Conservation (phyloP, 1,284 basidiomycete genomes). For the Cutaneotrichosporon cavernicola region DNA sequence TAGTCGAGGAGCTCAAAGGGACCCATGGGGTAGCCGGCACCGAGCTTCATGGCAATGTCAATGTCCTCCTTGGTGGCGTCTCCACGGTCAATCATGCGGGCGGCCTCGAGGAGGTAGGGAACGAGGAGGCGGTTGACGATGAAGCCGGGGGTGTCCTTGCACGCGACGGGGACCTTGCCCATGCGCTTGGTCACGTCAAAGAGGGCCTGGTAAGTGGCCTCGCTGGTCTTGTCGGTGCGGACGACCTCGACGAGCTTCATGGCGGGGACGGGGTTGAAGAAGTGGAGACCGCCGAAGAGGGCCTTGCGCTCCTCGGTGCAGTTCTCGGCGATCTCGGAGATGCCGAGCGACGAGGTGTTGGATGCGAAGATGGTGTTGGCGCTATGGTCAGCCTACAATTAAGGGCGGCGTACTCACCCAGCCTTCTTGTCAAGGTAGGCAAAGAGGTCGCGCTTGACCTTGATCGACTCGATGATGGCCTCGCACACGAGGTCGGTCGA, state of each 20-base stretch:
- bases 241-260: constrained; percentile 63
- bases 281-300: constrained; percentile 59
- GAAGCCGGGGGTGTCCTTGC: constrained; percentile 60
- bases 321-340: constrained; percentile 57
- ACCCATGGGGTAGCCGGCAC: constrained; percentile 57
- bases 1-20: constrained; percentile 59
- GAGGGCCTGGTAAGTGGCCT: constrained; percentile 56
- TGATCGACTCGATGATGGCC: constrained; percentile 61
- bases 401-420: constrained; percentile 39
- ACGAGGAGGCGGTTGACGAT: constrained; percentile 60
- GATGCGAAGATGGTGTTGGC: constrained; percentile 56
- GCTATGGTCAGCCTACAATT: constrained; percentile 1
- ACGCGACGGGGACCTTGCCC: constrained; percentile 59
- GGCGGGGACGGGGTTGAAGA: constrained; percentile 57
- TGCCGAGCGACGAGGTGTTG: constrained; percentile 60
- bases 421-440: constrained; percentile 57
- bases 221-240: constrained; percentile 55
- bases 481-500: constrained; percentile 60
- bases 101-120: constrained; percentile 60
- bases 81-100: constrained; percentile 60
- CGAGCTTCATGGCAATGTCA: constrained; percentile 62
- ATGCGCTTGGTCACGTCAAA: constrained; percentile 56
- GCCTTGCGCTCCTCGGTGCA: constrained; percentile 49
- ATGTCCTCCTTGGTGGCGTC: constrained; percentile 61
- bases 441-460: constrained; percentile 60